Conservation (phyloP, 345 rosid species). For the Ceriops tagal region DNA sequence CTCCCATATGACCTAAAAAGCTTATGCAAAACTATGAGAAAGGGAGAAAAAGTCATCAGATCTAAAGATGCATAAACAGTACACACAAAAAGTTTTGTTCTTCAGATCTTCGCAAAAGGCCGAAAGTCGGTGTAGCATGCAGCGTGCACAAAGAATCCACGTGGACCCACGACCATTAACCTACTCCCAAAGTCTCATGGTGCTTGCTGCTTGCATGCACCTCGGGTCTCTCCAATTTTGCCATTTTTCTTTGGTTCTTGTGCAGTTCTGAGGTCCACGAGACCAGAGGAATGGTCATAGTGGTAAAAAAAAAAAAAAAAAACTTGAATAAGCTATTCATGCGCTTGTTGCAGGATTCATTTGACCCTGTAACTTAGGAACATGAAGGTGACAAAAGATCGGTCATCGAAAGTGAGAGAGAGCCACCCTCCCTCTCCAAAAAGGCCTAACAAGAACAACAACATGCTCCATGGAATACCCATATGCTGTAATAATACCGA, state of each 20-base stretch:
- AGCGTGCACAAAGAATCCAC: not conserved
- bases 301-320: not conserved
- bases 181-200: conserved; percentile 1
- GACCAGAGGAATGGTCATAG: conserved; percentile 12
- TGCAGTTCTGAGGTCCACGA: conserved; percentile 22
- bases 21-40: not conserved
- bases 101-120: conserved; percentile 23
- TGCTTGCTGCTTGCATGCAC: conserved; percentile 17
- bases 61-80: not conserved
- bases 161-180: conserved; percentile 16
- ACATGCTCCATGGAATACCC: conserved; percentile 16
- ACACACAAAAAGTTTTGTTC: not conserved
- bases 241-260: not conserved
- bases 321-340: conserved; percentile 3
- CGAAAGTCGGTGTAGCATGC: conserved; percentile 9
- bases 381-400: conserved; percentile 31
- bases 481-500: not conserved
- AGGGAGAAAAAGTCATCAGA: conserved; percentile 5
- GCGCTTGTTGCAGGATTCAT: not conserved
- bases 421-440: not conserved
- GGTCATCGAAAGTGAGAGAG: conserved; percentile 17
- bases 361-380: conserved; percentile 32
- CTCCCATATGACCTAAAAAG: conserved; percentile 11
- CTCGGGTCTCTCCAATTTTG: conserved; percentile 20
- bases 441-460: not conserved